Evolutionary conservation across 108 stramenopile species (phyloP).

Genomic region (Stephanodiscus triporus): DNA sequence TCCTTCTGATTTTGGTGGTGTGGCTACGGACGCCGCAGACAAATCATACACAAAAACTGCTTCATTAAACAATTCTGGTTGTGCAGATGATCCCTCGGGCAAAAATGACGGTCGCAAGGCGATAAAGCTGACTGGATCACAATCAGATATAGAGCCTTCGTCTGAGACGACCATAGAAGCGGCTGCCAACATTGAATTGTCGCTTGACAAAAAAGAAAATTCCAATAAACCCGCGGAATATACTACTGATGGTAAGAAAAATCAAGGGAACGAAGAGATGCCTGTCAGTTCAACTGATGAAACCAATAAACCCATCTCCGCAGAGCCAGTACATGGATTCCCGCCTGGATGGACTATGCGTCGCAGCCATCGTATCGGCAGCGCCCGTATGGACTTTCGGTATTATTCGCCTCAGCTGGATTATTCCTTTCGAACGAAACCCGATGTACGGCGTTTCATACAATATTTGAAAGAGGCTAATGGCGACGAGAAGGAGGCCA

Average conservation of each 20-base stretch:
- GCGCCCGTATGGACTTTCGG: background rate
- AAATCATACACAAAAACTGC: too few relatives aligned
- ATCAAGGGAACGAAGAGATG: background rate
- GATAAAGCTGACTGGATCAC: background rate
- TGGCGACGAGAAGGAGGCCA: constrained; percentile 7
- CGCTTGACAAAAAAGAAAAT: background rate
- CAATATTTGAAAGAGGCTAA: background rate
- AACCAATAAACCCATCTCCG: background rate
- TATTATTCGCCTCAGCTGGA: background rate
- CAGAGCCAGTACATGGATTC: background rate
- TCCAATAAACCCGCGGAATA: background rate
- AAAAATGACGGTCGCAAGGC: background rate
- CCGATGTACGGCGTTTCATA: background rate
- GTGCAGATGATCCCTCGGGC: background rate
- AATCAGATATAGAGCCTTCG: background rate
- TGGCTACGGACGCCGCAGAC: background rate
- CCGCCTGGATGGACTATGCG: constrained; percentile 12
- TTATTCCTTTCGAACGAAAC: constrained; percentile 3
- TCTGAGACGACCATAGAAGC: background rate
- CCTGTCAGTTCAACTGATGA: background rate
- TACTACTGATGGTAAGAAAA: background rate
- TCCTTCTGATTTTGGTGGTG: background rate
- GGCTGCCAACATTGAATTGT: background rate
- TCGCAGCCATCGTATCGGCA: background rate
- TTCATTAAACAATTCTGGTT: too few relatives aligned